Evolutionary conservation across 768 basidiomycete genomes (phyloP).

Genomic region (Trametopsis cervina): DNA sequence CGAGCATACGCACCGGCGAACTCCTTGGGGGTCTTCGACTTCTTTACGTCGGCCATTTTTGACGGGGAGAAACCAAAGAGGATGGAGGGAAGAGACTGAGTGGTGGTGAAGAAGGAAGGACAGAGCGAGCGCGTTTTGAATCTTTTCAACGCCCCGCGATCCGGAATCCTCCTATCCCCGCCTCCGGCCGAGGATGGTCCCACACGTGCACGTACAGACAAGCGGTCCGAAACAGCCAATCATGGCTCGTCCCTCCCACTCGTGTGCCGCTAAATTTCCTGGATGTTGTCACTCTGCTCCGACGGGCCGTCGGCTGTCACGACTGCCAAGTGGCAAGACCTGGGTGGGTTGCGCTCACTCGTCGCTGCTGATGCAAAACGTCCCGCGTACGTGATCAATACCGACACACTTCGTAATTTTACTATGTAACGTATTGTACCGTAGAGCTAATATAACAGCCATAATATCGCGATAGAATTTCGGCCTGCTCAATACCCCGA

Average conservation of each 20-base stretch:
- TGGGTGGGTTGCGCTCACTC: neutral
- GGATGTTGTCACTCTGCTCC: neutral
- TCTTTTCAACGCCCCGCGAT: slow-evolving; percentile 14
- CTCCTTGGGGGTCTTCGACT: slow-evolving; percentile 85
- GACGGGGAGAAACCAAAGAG: slow-evolving; percentile 31
- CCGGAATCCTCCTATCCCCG: slow-evolving; percentile 17
- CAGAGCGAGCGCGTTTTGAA: slow-evolving; percentile 29
- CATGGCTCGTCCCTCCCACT: slow-evolving; percentile 1
- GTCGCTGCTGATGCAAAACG: too few relatives aligned
- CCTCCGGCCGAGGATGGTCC: slow-evolving; percentile 11
- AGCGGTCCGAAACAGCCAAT: slow-evolving; percentile 6
- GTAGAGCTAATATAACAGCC: too few relatives aligned
- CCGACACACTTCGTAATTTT: too few relatives aligned
- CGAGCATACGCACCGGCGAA: slow-evolving; percentile 60
- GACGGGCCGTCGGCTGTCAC: too few relatives aligned
- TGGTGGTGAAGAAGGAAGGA: slow-evolving; percentile 46
- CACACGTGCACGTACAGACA: slow-evolving; percentile 1
- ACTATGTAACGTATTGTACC: too few relatives aligned
- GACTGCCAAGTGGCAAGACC: neutral
- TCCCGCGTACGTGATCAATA: too few relatives aligned
- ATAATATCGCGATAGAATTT: too few relatives aligned
- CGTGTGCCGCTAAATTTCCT: slow-evolving; percentile 8
- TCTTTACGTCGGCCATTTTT: slow-evolving; percentile 84
- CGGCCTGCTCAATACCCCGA: too few relatives aligned
- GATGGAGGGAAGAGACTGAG: slow-evolving; percentile 35